Evolutionary conservation across 768 basidiomycete species (phyloP).

Genomic region (Cystofilobasidium bisporidii): DNA sequence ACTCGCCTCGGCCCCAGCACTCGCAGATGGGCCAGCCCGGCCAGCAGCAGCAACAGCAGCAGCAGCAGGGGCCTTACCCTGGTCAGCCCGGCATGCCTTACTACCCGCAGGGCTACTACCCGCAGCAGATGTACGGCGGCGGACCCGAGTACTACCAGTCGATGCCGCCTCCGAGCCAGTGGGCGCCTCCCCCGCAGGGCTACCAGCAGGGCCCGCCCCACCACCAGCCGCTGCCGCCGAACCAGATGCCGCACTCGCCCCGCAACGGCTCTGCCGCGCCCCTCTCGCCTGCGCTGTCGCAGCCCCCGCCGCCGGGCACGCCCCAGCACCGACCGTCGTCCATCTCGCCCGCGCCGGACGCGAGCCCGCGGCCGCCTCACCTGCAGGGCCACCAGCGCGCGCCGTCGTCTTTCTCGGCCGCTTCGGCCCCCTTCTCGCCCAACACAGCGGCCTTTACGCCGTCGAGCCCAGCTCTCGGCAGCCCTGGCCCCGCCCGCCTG

Average conservation of each 20-base stretch:
- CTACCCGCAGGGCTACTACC: slow-evolving; percentile 22
- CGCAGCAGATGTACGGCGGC: slow-evolving; percentile 14
- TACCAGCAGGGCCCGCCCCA: slow-evolving; percentile 14
- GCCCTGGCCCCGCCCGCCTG: slow-evolving; percentile 19
- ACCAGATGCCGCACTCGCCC: slow-evolving; percentile 31
- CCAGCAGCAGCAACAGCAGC: no score
- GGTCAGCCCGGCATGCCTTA: slow-evolving; percentile 33
- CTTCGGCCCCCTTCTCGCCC: background rate
- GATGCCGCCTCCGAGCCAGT: slow-evolving; percentile 8
- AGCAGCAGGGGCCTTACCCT: slow-evolving; percentile 31
- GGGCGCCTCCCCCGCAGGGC: slow-evolving; percentile 2
- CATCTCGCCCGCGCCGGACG: slow-evolving; percentile 21
- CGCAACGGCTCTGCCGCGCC: slow-evolving; percentile 28
- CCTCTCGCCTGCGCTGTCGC: slow-evolving; percentile 29
- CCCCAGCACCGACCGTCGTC: slow-evolving; percentile 24
- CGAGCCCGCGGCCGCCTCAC: slow-evolving; percentile 4
- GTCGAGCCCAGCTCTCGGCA: slow-evolving; percentile 15
- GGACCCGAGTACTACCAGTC: slow-evolving; percentile 12
- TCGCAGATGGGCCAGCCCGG: slow-evolving; percentile 16
- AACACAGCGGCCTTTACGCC: slow-evolving; percentile 29
- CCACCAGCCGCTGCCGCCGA: slow-evolving; percentile 17
- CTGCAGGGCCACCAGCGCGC: slow-evolving; percentile 16
- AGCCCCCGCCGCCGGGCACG: slow-evolving; percentile 27
- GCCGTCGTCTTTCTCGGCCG: slow-evolving; percentile 14
- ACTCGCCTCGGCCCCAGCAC: slow-evolving; percentile 32